phyloP scores from a whole-genome alignment of 2,329 filamentous ascomycete genomes.

The Talaromyces sp. region DNA sequence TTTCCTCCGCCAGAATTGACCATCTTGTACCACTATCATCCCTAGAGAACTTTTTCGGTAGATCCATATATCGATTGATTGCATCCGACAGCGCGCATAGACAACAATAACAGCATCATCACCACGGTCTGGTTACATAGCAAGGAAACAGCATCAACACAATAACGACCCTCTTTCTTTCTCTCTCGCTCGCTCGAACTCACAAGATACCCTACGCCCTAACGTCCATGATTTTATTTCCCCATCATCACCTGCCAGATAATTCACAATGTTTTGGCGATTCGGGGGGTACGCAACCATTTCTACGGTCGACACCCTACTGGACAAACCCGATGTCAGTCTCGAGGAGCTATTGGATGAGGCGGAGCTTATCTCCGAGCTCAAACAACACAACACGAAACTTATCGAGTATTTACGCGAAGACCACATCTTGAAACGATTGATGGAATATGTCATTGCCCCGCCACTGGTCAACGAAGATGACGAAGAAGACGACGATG shows the following conservation, averaged over 20 bases:
- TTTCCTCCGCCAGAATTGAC: slow-evolving; percentile 3
- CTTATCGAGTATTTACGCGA: slow-evolving; percentile 93
- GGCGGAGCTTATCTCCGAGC: slow-evolving; percentile 90
- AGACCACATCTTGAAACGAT: slow-evolving; percentile 72
- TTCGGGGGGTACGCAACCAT: slow-evolving; percentile 98
- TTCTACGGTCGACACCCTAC: slow-evolving; percentile 91
- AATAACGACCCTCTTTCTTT: not conserved
- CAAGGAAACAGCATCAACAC: not conserved
- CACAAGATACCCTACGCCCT: slow-evolving; percentile 4
- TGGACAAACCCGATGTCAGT: slow-evolving; percentile 90
- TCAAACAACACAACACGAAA: slow-evolving; percentile 97
- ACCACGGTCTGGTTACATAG: slow-evolving; percentile 1
- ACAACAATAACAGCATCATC: not conserved
- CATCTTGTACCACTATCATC: slow-evolving; percentile 10
- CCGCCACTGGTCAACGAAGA: slow-evolving; percentile 53
- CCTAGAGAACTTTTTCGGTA: not conserved
- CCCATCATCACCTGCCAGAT: slow-evolving; percentile 21
- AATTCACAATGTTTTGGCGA: slow-evolving; percentile 93
- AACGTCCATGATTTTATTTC: slow-evolving; percentile 30
- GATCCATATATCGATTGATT: slow-evolving; percentile 4
- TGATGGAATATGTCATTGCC: slow-evolving; percentile 88
- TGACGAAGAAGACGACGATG: slow-evolving; percentile 48
- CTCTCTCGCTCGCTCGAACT: not conserved
- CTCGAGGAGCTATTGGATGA: slow-evolving; percentile 95
- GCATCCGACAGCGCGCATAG: slow-evolving; percentile 9